phyloP scores from a whole-genome alignment of 176 grass and related monocot species.

The Rhipidocladum racemiflorum region DNA sequence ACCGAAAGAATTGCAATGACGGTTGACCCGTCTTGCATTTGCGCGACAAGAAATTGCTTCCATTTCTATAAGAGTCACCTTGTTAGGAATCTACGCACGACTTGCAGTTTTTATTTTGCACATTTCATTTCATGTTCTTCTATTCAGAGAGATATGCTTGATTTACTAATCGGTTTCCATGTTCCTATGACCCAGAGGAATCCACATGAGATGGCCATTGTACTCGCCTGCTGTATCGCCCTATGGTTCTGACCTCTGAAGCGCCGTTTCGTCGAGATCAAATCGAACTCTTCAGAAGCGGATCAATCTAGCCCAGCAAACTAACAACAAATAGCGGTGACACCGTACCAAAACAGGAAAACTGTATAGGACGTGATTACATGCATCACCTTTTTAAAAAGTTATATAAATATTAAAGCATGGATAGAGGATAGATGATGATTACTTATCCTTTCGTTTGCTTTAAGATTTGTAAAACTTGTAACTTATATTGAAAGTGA shows the following conservation, averaged over 20 bases:
- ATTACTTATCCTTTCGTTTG: too few relatives aligned
- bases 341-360: neutral
- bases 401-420: too few relatives aligned
- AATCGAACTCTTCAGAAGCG: neutral
- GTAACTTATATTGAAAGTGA: too few relatives aligned
- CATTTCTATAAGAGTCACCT: too few relatives aligned
- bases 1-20: neutral
- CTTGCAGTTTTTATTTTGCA: neutral
- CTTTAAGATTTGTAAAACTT: too few relatives aligned
- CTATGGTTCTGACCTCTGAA: conserved; percentile 51
- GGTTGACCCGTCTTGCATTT: neutral
- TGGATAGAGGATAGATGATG: too few relatives aligned
- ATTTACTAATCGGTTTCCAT: conserved; percentile 31
- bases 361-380: neutral
- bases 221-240: conserved; percentile 34
- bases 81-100: neutral
- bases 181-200: conserved; percentile 44
- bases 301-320: conserved; percentile 4
- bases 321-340: conserved; percentile 25
- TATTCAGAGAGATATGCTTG: conserved; percentile 5
- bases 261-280: conserved; percentile 11
- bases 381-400: too few relatives aligned
- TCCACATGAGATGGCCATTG: conserved; percentile 30
- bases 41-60: neutral
- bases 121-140: neutral